Evolutionary conservation across 2,329 filamentous ascomycete genomes (phyloP), one percentile per base, ranked within the genome.

Genomic region (Claviceps arundinis): DNA sequence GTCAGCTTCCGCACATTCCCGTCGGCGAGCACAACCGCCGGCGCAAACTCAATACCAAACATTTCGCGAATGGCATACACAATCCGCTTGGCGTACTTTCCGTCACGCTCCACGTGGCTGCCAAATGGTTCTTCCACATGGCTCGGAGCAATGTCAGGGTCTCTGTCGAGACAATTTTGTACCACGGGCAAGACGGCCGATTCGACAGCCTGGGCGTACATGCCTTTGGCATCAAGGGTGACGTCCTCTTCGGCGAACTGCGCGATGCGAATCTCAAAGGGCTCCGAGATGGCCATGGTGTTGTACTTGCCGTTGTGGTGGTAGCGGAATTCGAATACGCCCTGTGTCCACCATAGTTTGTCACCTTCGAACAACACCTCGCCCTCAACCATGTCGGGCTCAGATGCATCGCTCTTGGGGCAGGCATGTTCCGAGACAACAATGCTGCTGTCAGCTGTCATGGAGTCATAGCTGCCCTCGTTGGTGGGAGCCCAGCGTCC

Each of bases 311-410:
- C 89, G 59, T 88, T 84, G 68, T 98, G 93, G 68, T 98, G 93
- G 69, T 96, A 96, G 42, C 93, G 83, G 73, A 98, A 94, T 64
- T 98, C 93, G 63, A 95, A 98, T 3, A 94, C 87, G 51, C 93
- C 93, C 55, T 91, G 87, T 0, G 87, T 95, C 93, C 93, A 98
- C 84, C 89, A 98, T 2, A 96, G 77, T 70, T 95, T 95, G 70
- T 97, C 90, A 47, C 93, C 90, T 9, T 83, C 75, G 64, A 98
- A 97, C 13, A 88, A 68, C 62, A 97, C 84, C 65, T 95, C 89
- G 44, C 93, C 93, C 13, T 79, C 76, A 4, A 88, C 78, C 57
- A 83, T 75, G 53, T 86, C 76, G 17, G 68, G 70, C 3, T 76
- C 76, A 2, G 74, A 72, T 1, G 73, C 72, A 51, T 81, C 76